Conservation (phyloP, 2,329 filamentous ascomycete genomes). For the Diaporthe batatas region DNA sequence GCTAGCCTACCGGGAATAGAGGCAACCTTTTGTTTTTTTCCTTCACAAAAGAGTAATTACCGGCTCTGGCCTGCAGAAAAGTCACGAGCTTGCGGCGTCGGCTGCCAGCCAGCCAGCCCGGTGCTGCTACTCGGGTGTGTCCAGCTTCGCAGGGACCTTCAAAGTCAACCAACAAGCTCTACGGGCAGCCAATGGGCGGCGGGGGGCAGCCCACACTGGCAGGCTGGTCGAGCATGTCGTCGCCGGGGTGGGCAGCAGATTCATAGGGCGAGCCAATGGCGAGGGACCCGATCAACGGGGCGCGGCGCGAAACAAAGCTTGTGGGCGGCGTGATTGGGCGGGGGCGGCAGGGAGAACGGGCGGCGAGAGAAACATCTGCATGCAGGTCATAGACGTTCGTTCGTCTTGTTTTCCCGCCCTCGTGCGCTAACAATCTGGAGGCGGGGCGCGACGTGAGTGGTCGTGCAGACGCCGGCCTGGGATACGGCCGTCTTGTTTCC, state of each 20-base stretch:
- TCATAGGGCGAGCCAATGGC: constrained; percentile 29
- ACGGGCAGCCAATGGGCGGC: constrained; percentile 4
- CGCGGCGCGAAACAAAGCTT: constrained; percentile 33
- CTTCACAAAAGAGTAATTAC: constrained; percentile 7
- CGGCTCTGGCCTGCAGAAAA: constrained; percentile 8
- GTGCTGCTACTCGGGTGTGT: neutral
- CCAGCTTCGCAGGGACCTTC: constrained; percentile 4
- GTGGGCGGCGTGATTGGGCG: constrained; percentile 42
- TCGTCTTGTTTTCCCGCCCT: constrained; percentile 13
- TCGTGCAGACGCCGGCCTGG: constrained; percentile 51
- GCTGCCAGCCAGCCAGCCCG: neutral
- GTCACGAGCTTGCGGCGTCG: neutral
- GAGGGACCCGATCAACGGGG: constrained; percentile 13
- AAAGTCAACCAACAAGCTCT: neutral
- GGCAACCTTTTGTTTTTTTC: neutral
- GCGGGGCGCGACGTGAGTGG: constrained; percentile 42
- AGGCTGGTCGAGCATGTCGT: neutral
- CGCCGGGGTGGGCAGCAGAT: constrained; percentile 29
- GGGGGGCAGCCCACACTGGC: neutral
- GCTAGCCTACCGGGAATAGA: neutral
- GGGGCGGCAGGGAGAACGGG: neutral
- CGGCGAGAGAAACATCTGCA: constrained; percentile 23
- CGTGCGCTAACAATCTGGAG: neutral
- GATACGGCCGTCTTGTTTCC: constrained; percentile 36
- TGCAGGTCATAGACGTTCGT: constrained; percentile 36